These are phyloP conservation scores for Mimosa bimucronata DNA, from an alignment of 306 rosid species.

Conservation along the genomic window DNA sequence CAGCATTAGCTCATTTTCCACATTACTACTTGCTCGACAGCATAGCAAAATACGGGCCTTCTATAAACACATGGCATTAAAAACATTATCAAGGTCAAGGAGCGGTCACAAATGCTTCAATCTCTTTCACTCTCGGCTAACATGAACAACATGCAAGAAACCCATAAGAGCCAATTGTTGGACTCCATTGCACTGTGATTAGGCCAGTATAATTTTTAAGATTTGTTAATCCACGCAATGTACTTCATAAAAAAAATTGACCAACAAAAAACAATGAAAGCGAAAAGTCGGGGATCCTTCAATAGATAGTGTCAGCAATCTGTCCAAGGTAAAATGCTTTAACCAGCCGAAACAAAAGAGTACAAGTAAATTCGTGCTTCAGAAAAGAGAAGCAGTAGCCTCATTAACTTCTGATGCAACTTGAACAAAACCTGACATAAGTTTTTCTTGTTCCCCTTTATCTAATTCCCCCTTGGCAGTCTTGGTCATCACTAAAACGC, in stretches of 20 bases:
- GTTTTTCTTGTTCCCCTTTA: conserved; percentile 70
- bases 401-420: conserved; percentile 69
- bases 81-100: neutral
- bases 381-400: conserved; percentile 62
- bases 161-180: neutral
- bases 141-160: neutral
- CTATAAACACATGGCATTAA: neutral
- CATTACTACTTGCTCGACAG: neutral
- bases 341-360: conserved; percentile 21
- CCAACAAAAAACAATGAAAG: too few species aligned
- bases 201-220: neutral
- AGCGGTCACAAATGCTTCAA: neutral
- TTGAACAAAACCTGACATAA: conserved; percentile 66
- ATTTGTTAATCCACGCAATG: too few species aligned
- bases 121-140: too few species aligned
- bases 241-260: too few species aligned
- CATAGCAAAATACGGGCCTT: neutral
- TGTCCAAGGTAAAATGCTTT: conserved; percentile 21
- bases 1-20: neutral
- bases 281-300: neutral
- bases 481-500: conserved; percentile 82
- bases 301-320: conserved; percentile 18
- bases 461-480: conserved; percentile 78
- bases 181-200: neutral
- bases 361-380: conserved; percentile 36